These are phyloP conservation scores for Pelargonium nanum DNA, from an alignment of 345 rosid species.

Conservation along the genomic window DNA sequence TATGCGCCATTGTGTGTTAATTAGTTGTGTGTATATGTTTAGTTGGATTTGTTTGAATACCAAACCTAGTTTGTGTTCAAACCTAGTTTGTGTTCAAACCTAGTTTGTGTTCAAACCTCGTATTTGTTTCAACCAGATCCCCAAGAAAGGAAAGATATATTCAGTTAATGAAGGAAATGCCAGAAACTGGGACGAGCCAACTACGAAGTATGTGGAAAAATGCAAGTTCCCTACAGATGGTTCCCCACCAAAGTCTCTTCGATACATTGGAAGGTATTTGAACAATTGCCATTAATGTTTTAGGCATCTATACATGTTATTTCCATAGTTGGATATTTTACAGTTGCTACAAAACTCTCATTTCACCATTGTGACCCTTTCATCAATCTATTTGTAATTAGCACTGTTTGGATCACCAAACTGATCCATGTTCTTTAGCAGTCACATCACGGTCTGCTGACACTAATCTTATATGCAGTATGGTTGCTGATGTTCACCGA, in stretches of 20 bases:
- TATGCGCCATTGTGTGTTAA: too few relatives aligned
- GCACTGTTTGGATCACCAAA: too few relatives aligned
- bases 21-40: too few relatives aligned
- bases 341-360: too few relatives aligned
- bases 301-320: too few relatives aligned
- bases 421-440: not conserved
- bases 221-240: constrained; percentile 97
- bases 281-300: too few relatives aligned
- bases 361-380: too few relatives aligned
- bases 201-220: constrained; percentile 80
- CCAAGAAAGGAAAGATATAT: constrained; percentile 84
- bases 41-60: not conserved
- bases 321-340: too few relatives aligned
- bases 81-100: not conserved
- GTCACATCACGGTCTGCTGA: not conserved
- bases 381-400: too few relatives aligned
- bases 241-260: constrained; percentile 69
- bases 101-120: not conserved
- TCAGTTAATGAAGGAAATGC: constrained; percentile 99
- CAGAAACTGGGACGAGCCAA: constrained; percentile 89
- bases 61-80: not conserved
- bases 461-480: constrained; percentile 29
- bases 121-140: constrained; percentile 39
- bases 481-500: constrained; percentile 99
- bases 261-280: constrained; percentile 89